phyloP scores from a whole-genome alignment of 805 yeast genomes.

The Candida coleopterorum region DNA sequence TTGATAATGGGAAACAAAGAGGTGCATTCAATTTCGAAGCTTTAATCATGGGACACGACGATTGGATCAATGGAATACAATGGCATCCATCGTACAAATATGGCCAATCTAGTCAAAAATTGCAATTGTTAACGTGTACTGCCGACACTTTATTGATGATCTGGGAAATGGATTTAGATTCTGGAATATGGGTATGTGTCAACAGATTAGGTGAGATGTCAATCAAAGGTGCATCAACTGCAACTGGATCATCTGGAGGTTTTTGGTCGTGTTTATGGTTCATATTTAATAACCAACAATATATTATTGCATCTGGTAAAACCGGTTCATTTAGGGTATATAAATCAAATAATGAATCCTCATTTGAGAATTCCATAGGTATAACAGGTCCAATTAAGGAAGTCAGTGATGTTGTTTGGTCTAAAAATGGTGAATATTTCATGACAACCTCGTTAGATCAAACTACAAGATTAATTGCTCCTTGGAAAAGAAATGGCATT shows the following conservation, averaged over 20 bases:
- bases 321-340: constrained; percentile 92
- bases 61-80: constrained; percentile 82
- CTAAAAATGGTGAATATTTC: constrained; percentile 58
- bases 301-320: constrained; percentile 76
- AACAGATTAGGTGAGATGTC: constrained; percentile 86
- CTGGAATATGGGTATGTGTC: constrained; percentile 87
- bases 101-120: constrained; percentile 29
- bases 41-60: constrained; percentile 95
- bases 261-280: constrained; percentile 72
- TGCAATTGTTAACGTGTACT: constrained; percentile 73
- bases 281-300: constrained; percentile 24
- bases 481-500: constrained; percentile 38
- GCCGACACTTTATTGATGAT: constrained; percentile 92
- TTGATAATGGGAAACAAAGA: constrained; percentile 27
- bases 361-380: constrained; percentile 49
- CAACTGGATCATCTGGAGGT: constrained; percentile 86
- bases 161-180: constrained; percentile 83
- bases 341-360: constrained; percentile 33
- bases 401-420: constrained; percentile 79
- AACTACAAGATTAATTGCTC: constrained; percentile 80
- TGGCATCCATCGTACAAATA: constrained; percentile 59
- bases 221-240: constrained; percentile 95
- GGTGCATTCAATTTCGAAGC: constrained; percentile 82
- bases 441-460: constrained; percentile 85
- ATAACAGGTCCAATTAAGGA: constrained; percentile 73